Percentiles rank a stretch among this genome's conserved stretches.
Conservation (phyloP, 2,329 filamentous ascomycete genomes). For the Chaetomium olivaceum region DNA sequence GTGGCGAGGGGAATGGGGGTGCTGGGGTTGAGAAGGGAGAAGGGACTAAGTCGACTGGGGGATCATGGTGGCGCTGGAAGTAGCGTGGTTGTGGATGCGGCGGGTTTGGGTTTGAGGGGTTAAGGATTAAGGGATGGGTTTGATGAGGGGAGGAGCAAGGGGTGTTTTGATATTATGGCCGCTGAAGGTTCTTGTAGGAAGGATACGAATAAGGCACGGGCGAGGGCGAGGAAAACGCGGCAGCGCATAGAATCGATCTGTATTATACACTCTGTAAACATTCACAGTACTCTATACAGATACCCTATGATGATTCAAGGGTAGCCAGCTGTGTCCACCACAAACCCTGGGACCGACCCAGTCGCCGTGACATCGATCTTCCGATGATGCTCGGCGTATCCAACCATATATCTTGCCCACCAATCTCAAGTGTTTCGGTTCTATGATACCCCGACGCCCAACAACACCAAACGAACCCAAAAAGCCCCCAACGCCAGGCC, state of each 20-base stretch:
- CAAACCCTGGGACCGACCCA: not conserved
- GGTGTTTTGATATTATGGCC: not conserved
- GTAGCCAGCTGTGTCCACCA: not conserved
- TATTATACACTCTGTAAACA: not conserved
- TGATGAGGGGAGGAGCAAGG: not conserved
- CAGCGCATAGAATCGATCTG: not conserved
- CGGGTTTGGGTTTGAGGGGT: not conserved
- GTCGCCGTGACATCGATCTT: not conserved
- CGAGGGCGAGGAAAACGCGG: not conserved
- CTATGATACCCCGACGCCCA: not conserved
- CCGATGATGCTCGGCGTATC: not conserved
- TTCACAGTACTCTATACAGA: not conserved
- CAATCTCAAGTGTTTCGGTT: not conserved
- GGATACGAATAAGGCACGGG: not conserved
- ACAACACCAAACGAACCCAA: not conserved
- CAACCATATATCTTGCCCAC: not conserved
- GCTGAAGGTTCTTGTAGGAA: not conserved
- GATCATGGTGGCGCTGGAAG: constrained; percentile 18
- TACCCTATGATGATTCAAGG: not conserved
- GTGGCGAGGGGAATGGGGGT: not conserved
- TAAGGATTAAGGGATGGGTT: not conserved
- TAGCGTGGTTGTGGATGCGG: not conserved
- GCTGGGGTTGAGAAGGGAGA: not conserved
- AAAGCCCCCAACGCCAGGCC: constrained; percentile 7
- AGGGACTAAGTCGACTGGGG: not conserved